A percentile compares a stretch with the other conserved stretches of the same genome.
Conservation (phyloP, 352 stramenopile species). For the Aphanomyces euteiches region DNA sequence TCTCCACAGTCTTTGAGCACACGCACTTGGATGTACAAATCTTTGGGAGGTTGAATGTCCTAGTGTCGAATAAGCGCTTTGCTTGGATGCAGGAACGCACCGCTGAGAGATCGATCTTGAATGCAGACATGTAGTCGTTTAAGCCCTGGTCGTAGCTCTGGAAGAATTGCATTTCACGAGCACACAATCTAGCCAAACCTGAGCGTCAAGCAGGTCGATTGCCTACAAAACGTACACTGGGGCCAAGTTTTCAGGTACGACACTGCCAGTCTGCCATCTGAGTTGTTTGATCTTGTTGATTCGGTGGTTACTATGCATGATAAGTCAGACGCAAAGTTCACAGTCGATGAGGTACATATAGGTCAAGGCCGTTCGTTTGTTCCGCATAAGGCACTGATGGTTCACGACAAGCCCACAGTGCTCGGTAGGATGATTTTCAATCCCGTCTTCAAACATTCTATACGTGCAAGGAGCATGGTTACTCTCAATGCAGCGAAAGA, state of each 20-base stretch:
- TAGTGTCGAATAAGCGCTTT: conserved; percentile 24
- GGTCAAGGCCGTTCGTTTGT: conserved; percentile 85
- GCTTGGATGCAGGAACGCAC: conserved; percentile 38
- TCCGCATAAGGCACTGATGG: conserved; percentile 85
- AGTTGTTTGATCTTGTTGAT: conserved; percentile 86
- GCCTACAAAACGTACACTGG: conserved; percentile 46
- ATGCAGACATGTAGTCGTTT: conserved; percentile 86
- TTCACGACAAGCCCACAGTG: conserved; percentile 82
- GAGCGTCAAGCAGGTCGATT: background rate
- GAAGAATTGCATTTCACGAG: conserved; percentile 86
- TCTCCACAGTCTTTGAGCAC: conserved; percentile 85
- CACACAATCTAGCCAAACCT: conserved; percentile 53
- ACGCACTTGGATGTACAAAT: conserved; percentile 88
- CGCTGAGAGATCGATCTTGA: conserved; percentile 81
- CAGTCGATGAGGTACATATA: conserved; percentile 60
- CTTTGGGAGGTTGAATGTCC: conserved; percentile 85
- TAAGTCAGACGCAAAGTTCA: conserved; percentile 19
- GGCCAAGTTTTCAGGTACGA: conserved; percentile 71
- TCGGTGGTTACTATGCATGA: conserved; percentile 52
- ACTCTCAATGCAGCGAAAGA: background rate
- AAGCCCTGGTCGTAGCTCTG: conserved; percentile 88
- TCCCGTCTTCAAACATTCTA: conserved; percentile 61
- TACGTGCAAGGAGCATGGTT: no score
- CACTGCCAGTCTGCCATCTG: conserved; percentile 86
- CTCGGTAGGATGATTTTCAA: conserved; percentile 56